Base-by-base conservation (phyloP, 2,329 filamentous ascomycete genomes). In the Aureobasidium uvarum region DNA sequence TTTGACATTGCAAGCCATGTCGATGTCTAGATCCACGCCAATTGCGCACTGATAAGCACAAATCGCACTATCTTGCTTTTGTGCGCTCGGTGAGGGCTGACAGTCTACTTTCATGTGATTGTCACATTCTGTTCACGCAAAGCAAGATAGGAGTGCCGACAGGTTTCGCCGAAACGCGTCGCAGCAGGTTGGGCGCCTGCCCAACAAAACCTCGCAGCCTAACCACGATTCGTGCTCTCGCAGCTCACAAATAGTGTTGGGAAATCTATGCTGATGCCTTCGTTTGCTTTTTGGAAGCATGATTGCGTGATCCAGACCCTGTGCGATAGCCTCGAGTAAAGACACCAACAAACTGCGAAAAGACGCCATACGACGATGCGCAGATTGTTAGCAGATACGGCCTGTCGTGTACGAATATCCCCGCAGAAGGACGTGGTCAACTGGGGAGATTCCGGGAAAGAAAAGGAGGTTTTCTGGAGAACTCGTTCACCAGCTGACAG, bases 101-200 rank as follows among this genome's bases (percentile, higher is more conserved):
- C 31, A n/a, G 11, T 23, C 31, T 48, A n/a, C 43, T 60, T 48
- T 48, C 41, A 48, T 60, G 41, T 48, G 56, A 60, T 36, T 41
- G n/a, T 41, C 41, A 14, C 54, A 20, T n/a, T 33, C 39, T 58
- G 55, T n/a, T 54, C 43, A 25, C 25, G 20, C 50, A 54, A 54
- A 46, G 20, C 50, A 54, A 54, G 50, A 54, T 31, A 58, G 41
- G 39, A 58, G 43, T 36, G 31, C 56, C 41, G 43, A 43, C 25
- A 25, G 25, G 33, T 18, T 62, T 62, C 45, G 45, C 58, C 58
- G 56, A 60, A n/a, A 60, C 36, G 43, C 56, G 31, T 60, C 43
- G 43, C 28, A 46, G 25, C 41, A 60, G 56, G 33, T 60, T 48
- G 54, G 25, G 31, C 58, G 51, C 23, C 36, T 39, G 36, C 58